These are phyloP conservation scores for Aspergillus terreus DNA, from an alignment of 2,329 filamentous ascomycete genomes.

Conservation along the genomic window DNA sequence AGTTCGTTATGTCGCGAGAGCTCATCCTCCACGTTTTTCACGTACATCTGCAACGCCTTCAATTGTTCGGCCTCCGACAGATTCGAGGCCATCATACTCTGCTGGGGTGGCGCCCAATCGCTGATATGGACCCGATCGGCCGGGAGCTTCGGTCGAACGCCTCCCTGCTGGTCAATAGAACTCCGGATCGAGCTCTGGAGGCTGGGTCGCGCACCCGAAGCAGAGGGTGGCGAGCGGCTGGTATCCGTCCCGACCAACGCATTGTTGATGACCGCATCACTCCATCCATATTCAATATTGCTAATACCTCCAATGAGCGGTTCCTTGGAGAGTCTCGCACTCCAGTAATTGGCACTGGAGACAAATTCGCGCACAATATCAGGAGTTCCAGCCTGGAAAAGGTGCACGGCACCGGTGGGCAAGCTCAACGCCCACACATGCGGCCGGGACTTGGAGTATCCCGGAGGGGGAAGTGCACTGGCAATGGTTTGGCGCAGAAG, in stretches of 20 bases:
- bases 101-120: constrained; percentile 84
- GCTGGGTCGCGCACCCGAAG: constrained; percentile 47
- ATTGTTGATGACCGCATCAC: constrained; percentile 74
- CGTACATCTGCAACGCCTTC: constrained; percentile 69
- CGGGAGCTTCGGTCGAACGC: constrained; percentile 65
- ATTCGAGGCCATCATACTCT: constrained; percentile 82
- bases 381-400: constrained; percentile 96
- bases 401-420: constrained; percentile 87
- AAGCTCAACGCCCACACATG: constrained; percentile 93
- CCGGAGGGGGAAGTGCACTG: constrained; percentile 81
- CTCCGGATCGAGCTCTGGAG: constrained; percentile 61
- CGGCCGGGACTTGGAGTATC: constrained; percentile 84
- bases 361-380: constrained; percentile 96
- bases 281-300: constrained; percentile 98
- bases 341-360: constrained; percentile 95
- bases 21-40: constrained; percentile 80
- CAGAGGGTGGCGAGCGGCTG: constrained; percentile 27
- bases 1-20: constrained; percentile 83
- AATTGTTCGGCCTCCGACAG: constrained; percentile 78
- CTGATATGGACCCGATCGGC: constrained; percentile 80
- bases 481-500: constrained; percentile 87
- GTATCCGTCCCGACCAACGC: constrained; percentile 61
- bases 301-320: constrained; percentile 88
- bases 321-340: constrained; percentile 87
- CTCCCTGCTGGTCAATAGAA: constrained; percentile 63